Percentiles rank a stretch among this genome's conserved stretches.
These are phyloP conservation scores for Trametes maxima DNA, from an alignment of 768 basidiomycete genomes.

Conservation along the genomic window DNA sequence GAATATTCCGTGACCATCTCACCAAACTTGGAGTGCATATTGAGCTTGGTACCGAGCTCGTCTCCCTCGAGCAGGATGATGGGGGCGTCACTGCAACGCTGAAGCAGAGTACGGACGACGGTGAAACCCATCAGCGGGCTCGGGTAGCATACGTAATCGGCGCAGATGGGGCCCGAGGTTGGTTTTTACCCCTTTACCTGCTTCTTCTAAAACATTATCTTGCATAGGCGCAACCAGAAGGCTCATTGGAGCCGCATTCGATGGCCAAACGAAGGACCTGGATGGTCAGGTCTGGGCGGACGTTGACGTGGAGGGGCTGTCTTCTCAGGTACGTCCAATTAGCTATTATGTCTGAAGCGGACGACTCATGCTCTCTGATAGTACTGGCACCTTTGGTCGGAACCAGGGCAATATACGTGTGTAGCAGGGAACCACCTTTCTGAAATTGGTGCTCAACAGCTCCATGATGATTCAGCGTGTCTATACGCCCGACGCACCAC, in stretches of 20 bases:
- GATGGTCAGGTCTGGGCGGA: constrained; percentile 38
- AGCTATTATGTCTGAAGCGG: not conserved
- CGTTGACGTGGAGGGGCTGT: constrained; percentile 38
- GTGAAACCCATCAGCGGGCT: constrained; percentile 31
- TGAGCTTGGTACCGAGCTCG: constrained; percentile 40
- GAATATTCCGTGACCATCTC: constrained; percentile 35
- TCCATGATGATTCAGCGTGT: constrained; percentile 10
- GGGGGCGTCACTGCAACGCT: constrained; percentile 37
- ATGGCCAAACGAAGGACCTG: constrained; percentile 40
- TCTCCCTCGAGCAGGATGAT: constrained; percentile 35
- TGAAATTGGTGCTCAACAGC: too few species aligned
- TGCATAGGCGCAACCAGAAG: constrained; percentile 40
- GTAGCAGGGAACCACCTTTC: not conserved
- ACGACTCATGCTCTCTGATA: not conserved
- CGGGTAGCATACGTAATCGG: constrained; percentile 41
- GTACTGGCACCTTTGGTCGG: constrained; percentile 24
- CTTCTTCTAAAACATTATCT: not conserved
- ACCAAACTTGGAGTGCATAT: constrained; percentile 32
- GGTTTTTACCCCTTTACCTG: not conserved
- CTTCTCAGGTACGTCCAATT: constrained; percentile 29
- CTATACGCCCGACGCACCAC: constrained; percentile 16
- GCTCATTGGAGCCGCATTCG: constrained; percentile 43
- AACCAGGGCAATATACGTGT: constrained; percentile 16
- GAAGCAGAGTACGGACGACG: constrained; percentile 23
- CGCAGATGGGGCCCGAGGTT: constrained; percentile 43